Conservation (phyloP, 768 basidiomycete species). For the Lyophyllum decastes region DNA sequence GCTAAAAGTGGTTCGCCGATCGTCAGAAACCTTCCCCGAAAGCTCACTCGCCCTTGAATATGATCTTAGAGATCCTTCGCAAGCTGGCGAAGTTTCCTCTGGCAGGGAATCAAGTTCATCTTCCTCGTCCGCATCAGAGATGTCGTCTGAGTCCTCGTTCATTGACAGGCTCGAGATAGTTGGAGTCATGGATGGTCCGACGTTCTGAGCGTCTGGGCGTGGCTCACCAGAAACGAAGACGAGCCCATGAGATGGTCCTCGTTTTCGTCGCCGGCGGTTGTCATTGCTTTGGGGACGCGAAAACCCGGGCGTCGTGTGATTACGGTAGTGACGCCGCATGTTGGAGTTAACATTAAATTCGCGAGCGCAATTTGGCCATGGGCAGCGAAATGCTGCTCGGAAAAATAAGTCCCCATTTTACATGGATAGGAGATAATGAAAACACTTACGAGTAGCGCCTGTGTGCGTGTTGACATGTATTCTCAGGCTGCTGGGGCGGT, state of each 20-base stretch:
- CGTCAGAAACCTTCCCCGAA: constrained; percentile 1
- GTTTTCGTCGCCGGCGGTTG: constrained; percentile 28
- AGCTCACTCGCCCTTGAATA: neutral
- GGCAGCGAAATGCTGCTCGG: constrained; percentile 66
- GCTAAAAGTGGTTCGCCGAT: neutral
- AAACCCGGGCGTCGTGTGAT: constrained; percentile 47
- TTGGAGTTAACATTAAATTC: constrained; percentile 86
- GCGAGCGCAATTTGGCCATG: constrained; percentile 71
- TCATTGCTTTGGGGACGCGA: constrained; percentile 26
- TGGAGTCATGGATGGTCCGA: constrained; percentile 14
- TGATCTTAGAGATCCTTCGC: constrained; percentile 1
- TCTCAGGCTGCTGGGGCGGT: constrained; percentile 65
- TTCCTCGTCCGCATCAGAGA: constrained; percentile 23
- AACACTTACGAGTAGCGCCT: constrained; percentile 62
- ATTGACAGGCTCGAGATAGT: constrained; percentile 21
- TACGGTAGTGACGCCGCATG: constrained; percentile 79
- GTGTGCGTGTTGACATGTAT: constrained; percentile 73
- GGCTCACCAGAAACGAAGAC: constrained; percentile 16
- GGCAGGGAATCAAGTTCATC: constrained; percentile 23
- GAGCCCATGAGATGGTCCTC: constrained; percentile 17
- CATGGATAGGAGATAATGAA: constrained; percentile 1
- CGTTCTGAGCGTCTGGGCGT: neutral
- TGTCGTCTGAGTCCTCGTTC: constrained; percentile 29
- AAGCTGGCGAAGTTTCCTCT: constrained; percentile 10
- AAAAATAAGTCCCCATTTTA: neutral